Conservation (phyloP, 345 rosid species). For the Cochlearia excelsa region DNA sequence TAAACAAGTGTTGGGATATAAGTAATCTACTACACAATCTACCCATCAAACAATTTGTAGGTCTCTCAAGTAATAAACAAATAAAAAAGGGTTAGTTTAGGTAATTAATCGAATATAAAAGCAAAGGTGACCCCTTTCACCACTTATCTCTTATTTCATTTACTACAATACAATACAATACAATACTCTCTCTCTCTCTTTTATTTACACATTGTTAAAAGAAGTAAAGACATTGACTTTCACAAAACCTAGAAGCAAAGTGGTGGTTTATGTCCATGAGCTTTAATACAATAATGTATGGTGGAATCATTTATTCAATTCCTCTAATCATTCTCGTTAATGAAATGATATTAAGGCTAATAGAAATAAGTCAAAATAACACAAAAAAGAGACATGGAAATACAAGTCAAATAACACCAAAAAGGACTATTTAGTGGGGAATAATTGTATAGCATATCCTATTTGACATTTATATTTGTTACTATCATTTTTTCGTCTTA, state of each 20-base stretch:
- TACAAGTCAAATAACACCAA: slow-evolving; percentile 18
- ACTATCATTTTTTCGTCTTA: background rate
- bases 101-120: slow-evolving; percentile 11
- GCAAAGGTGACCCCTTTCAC: slow-evolving; percentile 43
- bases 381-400: slow-evolving; percentile 6
- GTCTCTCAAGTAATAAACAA: too few relatives aligned
- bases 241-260: slow-evolving; percentile 26
- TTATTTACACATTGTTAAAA: slow-evolving; percentile 39
- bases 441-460: slow-evolving; percentile 29
- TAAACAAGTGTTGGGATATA: too few relatives aligned
- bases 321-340: slow-evolving; percentile 18
- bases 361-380: slow-evolving; percentile 24
- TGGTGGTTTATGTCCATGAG: slow-evolving; percentile 27
- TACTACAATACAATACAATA: slow-evolving; percentile 3
- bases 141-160: slow-evolving; percentile 33
- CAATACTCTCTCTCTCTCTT: slow-evolving; percentile 33
- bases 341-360: background rate
- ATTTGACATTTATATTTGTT: slow-evolving; percentile 4
- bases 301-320: slow-evolving; percentile 14
- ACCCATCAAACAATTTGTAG: too few relatives aligned
- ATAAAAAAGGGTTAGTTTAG: too few relatives aligned
- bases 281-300: slow-evolving; percentile 12
- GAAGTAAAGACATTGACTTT: slow-evolving; percentile 65
- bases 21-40: too few relatives aligned
- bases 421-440: slow-evolving; percentile 28